Percentiles rank a stretch among this genome's conserved stretches.
phyloP scores from a whole-genome alignment of 352 stramenopile species.

The Pythium utonaiense region DNA sequence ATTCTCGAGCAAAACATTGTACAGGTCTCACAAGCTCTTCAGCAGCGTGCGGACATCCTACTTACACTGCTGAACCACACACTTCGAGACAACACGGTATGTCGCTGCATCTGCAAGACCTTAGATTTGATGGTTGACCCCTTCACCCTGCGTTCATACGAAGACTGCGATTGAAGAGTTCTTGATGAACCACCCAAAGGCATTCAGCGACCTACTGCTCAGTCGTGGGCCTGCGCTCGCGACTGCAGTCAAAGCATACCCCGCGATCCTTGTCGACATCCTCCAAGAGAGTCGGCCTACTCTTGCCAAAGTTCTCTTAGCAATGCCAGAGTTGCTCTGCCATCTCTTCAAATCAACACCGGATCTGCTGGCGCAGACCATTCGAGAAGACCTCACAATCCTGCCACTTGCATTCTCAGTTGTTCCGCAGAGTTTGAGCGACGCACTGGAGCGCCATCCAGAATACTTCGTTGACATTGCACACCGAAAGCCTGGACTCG shows the following conservation, averaged over 20 bases:
- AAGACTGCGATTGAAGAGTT: conserved; percentile 68
- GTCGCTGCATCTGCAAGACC: no score
- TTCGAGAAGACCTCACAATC: conserved; percentile 47
- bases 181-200: conserved; percentile 54
- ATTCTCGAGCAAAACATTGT: conserved; percentile 78
- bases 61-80: conserved; percentile 52
- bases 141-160: neutral
- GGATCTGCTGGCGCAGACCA: conserved; percentile 39
- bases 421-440: conserved; percentile 52
- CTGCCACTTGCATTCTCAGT: conserved; percentile 45
- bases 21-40: conserved; percentile 54
- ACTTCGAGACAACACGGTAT: conserved; percentile 58
- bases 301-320: conserved; percentile 39
- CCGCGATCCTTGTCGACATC: conserved; percentile 53
- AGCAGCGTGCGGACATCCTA: conserved; percentile 48
- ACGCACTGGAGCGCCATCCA: conserved; percentile 58
- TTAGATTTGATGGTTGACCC: no score
- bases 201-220: conserved; percentile 51
- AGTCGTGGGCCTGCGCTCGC: conserved; percentile 51
- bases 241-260: conserved; percentile 42
- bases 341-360: conserved; percentile 50
- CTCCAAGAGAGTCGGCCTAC: conserved; percentile 40
- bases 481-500: conserved; percentile 52
- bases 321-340: conserved; percentile 41
- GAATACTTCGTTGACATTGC: conserved; percentile 70